Conservation (phyloP, 805 yeast species). For the Brettanomyces nanus region DNA sequence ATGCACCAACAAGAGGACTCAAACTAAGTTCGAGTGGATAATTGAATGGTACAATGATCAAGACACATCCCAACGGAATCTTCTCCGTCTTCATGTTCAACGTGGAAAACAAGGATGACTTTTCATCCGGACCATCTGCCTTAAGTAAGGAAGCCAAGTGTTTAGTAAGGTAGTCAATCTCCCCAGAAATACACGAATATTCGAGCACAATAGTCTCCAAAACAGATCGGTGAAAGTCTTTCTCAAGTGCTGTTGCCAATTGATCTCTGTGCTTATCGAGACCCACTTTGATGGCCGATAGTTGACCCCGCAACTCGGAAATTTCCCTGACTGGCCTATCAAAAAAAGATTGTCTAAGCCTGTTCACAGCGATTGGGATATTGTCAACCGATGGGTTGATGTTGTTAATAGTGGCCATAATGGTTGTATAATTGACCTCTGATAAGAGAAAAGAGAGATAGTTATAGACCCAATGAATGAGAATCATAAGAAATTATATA, state of each 20-base stretch:
- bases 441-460: not conserved
- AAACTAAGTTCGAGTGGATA: constrained; percentile 63
- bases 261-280: constrained; percentile 49
- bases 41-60: constrained; percentile 75
- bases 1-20: constrained; percentile 65
- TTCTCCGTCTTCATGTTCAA: constrained; percentile 24
- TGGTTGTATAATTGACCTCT: not conserved
- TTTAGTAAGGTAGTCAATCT: constrained; percentile 50
- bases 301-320: constrained; percentile 49
- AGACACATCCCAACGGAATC: constrained; percentile 54
- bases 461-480: no score
- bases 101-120: constrained; percentile 28
- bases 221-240: constrained; percentile 61
- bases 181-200: constrained; percentile 39
- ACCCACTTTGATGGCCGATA: constrained; percentile 60
- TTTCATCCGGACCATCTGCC: constrained; percentile 33
- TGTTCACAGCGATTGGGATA: constrained; percentile 39
- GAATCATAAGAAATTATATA: no score
- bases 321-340: constrained; percentile 42
- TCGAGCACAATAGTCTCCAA: constrained; percentile 61
- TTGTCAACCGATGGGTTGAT: constrained; percentile 34
- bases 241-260: constrained; percentile 47
- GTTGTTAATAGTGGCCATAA: constrained; percentile 17
- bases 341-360: constrained; percentile 33
- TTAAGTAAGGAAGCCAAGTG: constrained; percentile 54